Evolutionary conservation across 1,284 basidiomycete genomes (phyloP).

Genomic region (Lentinula novae-zelandiae): DNA sequence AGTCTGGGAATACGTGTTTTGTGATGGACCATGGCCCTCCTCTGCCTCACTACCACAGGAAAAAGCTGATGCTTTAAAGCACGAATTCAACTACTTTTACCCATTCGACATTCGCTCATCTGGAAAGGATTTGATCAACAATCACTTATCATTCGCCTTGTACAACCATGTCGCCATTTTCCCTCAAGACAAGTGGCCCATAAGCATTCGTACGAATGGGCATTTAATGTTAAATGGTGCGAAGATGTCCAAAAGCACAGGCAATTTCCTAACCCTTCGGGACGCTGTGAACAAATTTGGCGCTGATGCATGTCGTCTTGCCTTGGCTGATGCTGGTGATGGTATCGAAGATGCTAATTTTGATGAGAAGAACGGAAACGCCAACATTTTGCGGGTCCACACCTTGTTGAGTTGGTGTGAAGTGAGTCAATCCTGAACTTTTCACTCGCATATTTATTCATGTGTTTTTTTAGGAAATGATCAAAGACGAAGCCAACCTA

Average conservation of each 20-base stretch:
- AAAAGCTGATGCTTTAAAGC: conserved; percentile 82
- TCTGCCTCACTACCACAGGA: conserved; percentile 66
- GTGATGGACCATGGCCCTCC: conserved; percentile 73
- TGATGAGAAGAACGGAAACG: conserved; percentile 98
- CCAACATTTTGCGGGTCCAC: conserved; percentile 92
- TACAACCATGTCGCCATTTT: conserved; percentile 96
- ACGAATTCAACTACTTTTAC: conserved; percentile 97
- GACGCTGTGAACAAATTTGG: conserved; percentile 86
- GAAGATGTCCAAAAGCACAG: conserved; percentile 99
- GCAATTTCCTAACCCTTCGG: conserved; percentile 79
- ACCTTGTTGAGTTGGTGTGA: conserved; percentile 93
- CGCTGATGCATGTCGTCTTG: conserved; percentile 89
- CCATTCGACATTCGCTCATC: conserved; percentile 98
- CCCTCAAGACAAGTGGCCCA: conserved; percentile 91
- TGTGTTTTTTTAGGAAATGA: conserved; percentile 58
- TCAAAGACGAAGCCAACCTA: conserved; percentile 63
- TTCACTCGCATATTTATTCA: background rate
- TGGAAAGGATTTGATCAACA: conserved; percentile 97
- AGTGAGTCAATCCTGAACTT: conserved; percentile 40
- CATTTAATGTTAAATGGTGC: conserved; percentile 98
- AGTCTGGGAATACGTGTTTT: conserved; percentile 94
- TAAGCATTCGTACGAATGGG: conserved; percentile 92
- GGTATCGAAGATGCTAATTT: conserved; percentile 98
- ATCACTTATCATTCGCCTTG: conserved; percentile 93
- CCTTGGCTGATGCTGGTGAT: conserved; percentile 95